These are phyloP conservation scores for Lentinula sp. DNA, from an alignment of 768 basidiomycete species.

Conservation along the genomic window DNA sequence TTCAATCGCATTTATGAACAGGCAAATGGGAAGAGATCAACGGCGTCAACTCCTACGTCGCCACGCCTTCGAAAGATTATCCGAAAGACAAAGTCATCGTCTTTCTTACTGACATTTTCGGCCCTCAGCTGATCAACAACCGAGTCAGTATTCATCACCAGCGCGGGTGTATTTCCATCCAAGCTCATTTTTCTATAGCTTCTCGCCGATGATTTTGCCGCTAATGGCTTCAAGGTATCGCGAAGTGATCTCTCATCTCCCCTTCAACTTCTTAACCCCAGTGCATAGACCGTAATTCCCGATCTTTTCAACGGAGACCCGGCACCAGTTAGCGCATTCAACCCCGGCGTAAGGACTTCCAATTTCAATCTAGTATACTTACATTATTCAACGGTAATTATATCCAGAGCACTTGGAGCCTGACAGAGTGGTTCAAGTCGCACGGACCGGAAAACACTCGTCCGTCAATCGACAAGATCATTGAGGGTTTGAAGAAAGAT, in stretches of 20 bases:
- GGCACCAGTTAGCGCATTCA: constrained; percentile 28
- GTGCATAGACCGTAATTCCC: constrained; percentile 27
- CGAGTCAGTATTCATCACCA: constrained; percentile 23
- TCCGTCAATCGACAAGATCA: constrained; percentile 48
- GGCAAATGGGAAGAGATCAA: constrained; percentile 42
- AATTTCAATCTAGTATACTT: constrained; percentile 27
- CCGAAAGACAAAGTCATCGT: constrained; percentile 52
- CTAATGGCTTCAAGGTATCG: constrained; percentile 27
- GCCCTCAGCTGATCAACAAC: constrained; percentile 38
- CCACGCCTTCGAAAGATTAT: constrained; percentile 44
- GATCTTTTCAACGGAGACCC: constrained; percentile 40
- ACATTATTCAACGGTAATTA: constrained; percentile 27
- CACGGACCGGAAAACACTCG: constrained; percentile 38
- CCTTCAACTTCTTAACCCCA: neutral
- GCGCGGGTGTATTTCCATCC: neutral
- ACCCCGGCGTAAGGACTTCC: constrained; percentile 19
- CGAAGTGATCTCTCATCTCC: neutral
- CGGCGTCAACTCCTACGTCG: constrained; percentile 47
- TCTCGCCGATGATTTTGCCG: constrained; percentile 27
- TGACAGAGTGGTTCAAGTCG: constrained; percentile 33
- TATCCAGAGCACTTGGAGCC: constrained; percentile 26
- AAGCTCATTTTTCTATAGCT: constrained; percentile 14
- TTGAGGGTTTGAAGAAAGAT: constrained; percentile 47
- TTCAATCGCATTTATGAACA: constrained; percentile 11
- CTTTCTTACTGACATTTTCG: constrained; percentile 49